phyloP scores from a whole-genome alignment of 2,329 filamentous ascomycete species.

The Paecilomyces dactylethromorphus region DNA sequence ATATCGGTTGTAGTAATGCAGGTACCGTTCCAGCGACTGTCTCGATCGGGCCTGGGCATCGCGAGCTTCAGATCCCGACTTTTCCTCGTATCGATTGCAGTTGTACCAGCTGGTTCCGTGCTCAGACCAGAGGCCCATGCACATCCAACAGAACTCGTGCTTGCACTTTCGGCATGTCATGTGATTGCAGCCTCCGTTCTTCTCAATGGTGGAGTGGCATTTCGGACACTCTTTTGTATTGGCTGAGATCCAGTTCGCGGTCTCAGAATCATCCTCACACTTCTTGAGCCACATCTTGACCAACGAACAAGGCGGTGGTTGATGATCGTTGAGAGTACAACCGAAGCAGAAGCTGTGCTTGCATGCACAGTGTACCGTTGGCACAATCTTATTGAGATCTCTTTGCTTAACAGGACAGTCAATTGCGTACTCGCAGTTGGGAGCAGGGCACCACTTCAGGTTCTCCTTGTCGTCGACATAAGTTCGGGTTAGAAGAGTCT shows the following conservation, averaged over 20 bases:
- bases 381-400: conserved; percentile 76
- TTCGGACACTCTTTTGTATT: conserved; percentile 98
- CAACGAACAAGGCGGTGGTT: conserved; percentile 82
- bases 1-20: conserved; percentile 98
- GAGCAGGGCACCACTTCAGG: conserved; percentile 95
- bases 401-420: conserved; percentile 85
- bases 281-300: conserved; percentile 98
- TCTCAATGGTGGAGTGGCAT: conserved; percentile 95
- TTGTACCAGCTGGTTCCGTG: conserved; percentile 99
- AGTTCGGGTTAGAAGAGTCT: conserved; percentile 79
- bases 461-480: conserved; percentile 96
- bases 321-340: conserved; percentile 82
- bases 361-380: conserved; percentile 81
- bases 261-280: conserved; percentile 96
- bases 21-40: conserved; percentile 86
- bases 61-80: conserved; percentile 81
- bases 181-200: conserved; percentile 96
- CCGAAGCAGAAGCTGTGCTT: conserved; percentile 91
- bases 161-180: conserved; percentile 97
- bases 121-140: conserved; percentile 97
- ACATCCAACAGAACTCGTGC: conserved; percentile 99
- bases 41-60: conserved; percentile 88
- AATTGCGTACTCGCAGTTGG: conserved; percentile 91
- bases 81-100: conserved; percentile 95
- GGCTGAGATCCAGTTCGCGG: conserved; percentile 97